Percentiles rank a stretch among this genome's conserved stretches.
phyloP scores from a whole-genome alignment of 345 rosid genomes.

The Linum usitatissimum region DNA sequence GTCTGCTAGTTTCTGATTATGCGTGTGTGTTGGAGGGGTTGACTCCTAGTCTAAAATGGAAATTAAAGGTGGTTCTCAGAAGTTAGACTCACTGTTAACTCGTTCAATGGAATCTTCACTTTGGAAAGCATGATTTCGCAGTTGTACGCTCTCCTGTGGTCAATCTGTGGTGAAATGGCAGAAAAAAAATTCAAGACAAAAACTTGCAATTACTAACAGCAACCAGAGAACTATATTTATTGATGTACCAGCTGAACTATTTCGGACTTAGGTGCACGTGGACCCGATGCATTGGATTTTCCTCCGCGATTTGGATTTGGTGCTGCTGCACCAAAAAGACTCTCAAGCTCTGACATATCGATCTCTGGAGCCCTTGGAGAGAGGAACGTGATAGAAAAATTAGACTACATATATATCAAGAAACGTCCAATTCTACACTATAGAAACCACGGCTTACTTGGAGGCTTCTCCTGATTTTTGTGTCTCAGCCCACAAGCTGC shows the following conservation, averaged over 20 bases:
- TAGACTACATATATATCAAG: slow-evolving; percentile 7
- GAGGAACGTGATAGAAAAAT: slow-evolving; percentile 10
- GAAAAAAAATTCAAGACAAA: not conserved
- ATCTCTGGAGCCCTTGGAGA: slow-evolving; percentile 74
- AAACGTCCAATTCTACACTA: slow-evolving; percentile 6
- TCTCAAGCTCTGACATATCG: slow-evolving; percentile 91
- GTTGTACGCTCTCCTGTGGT: slow-evolving; percentile 89
- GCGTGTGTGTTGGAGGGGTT: too few relatives aligned
- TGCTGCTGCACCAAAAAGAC: slow-evolving; percentile 68
- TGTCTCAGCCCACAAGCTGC: slow-evolving; percentile 97
- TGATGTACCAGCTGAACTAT: slow-evolving; percentile 81
- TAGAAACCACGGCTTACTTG: slow-evolving; percentile 39
- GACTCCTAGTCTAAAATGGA: too few relatives aligned
- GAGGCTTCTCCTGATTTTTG: slow-evolving; percentile 78
- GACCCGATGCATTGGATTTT: slow-evolving; percentile 29
- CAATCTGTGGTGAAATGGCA: slow-evolving; percentile 46
- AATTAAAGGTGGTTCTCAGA: not conserved
- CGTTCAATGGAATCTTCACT: slow-evolving; percentile 80
- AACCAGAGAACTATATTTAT: not conserved
- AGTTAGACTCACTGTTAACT: slow-evolving; percentile 54
- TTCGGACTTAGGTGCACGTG: slow-evolving; percentile 57
- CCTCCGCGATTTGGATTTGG: slow-evolving; percentile 40
- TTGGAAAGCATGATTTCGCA: slow-evolving; percentile 98
- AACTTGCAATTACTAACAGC: not conserved
- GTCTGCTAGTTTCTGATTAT: not conserved